Conservation (phyloP, 441 rosid species). For the Gossypium trilobum region DNA sequence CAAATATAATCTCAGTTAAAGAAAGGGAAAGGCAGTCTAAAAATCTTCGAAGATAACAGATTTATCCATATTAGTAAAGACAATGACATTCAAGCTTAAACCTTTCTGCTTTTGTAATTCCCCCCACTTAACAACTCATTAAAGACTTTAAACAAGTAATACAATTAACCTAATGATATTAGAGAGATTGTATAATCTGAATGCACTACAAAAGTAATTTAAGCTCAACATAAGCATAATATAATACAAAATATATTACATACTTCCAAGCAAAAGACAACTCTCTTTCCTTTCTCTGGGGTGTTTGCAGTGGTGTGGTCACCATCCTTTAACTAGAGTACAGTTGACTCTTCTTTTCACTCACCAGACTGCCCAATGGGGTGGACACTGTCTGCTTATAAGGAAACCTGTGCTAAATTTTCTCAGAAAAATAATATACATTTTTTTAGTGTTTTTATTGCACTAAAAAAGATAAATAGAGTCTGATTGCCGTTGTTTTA, state of each 20-base stretch:
- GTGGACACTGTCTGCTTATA: neutral
- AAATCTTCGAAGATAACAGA: neutral
- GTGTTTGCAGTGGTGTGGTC: slow-evolving; percentile 22
- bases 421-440: neutral
- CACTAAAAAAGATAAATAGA: neutral
- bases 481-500: slow-evolving; percentile 8
- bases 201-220: no score
- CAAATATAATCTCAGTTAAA: neutral
- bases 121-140: neutral
- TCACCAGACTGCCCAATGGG: slow-evolving; percentile 25
- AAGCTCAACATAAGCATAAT: neutral
- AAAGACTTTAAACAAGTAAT: neutral
- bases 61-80: slow-evolving; percentile 3
- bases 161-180: no score
- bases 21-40: neutral
- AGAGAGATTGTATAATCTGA: no score
- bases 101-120: neutral
- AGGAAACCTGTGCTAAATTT: slow-evolving; percentile 17
- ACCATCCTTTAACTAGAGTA: slow-evolving; percentile 15
- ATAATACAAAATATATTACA: neutral
- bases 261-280: slow-evolving; percentile 19
- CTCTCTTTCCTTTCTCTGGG: slow-evolving; percentile 7
- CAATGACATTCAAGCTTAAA: neutral
- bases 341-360: slow-evolving; percentile 48
- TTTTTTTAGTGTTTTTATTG: neutral